Percentiles rank a stretch among this genome's conserved stretches.
These are phyloP conservation scores for Trichoderma gracile DNA, from an alignment of 2,329 filamentous ascomycete genomes.

Conservation along the genomic window DNA sequence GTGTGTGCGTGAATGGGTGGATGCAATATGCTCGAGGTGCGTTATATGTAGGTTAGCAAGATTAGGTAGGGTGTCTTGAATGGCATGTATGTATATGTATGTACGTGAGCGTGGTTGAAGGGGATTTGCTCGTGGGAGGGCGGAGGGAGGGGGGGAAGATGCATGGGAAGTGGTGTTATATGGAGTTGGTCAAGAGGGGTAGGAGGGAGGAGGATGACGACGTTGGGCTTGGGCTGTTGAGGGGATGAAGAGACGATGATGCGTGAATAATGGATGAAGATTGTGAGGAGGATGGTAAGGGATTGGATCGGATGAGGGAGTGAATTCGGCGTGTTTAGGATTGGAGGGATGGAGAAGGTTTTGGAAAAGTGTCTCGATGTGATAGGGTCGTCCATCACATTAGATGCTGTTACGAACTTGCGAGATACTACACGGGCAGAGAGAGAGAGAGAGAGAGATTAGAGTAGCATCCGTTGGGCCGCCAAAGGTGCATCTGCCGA, in stretches of 20 bases:
- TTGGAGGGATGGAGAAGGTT: no score
- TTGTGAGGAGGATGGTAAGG: not conserved
- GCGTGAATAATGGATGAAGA: not conserved
- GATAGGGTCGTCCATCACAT: no score
- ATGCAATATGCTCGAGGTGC: not conserved
- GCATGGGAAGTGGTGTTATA: not conserved
- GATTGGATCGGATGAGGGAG: no score
- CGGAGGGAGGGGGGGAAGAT: not conserved
- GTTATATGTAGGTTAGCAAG: not conserved
- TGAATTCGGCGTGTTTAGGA: no score
- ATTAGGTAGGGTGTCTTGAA: no score
- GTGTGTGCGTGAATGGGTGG: constrained; percentile 6
- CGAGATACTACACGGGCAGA: no score
- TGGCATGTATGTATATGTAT: not conserved
- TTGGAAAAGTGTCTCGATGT: no score
- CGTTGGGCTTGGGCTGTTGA: not conserved
- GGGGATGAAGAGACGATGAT: not conserved
- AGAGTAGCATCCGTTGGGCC: no score
- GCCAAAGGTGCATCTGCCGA: no score
- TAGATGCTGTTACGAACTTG: no score
- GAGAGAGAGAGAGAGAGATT: no score
- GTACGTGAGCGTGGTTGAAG: constrained; percentile 20
- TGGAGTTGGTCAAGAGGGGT: constrained; percentile 8
- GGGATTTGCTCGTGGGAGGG: constrained; percentile 12
- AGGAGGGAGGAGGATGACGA: not conserved